phyloP scores from a whole-genome alignment of 2,329 filamentous ascomycete genomes.

The Hyphodiscus sp. region DNA sequence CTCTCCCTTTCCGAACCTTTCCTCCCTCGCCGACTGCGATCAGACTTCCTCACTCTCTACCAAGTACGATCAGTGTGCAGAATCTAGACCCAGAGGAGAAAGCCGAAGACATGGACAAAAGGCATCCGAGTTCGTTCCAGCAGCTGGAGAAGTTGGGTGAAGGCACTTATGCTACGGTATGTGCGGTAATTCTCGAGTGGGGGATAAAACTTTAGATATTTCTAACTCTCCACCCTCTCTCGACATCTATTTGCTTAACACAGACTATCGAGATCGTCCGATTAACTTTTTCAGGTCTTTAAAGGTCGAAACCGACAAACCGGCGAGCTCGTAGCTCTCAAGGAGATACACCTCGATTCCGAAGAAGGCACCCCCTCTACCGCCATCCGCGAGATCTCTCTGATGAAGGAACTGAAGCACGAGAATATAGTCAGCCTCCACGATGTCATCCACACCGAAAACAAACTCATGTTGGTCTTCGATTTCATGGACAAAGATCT shows the following conservation, averaged over 20 bases:
- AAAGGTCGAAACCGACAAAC: slow-evolving; percentile 97
- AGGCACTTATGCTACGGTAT: slow-evolving; percentile 94
- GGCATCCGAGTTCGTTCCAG: slow-evolving; percentile 88
- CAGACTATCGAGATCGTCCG: neutral
- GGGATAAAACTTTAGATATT: neutral
- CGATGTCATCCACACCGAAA: slow-evolving; percentile 99
- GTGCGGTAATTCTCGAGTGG: slow-evolving; percentile 1
- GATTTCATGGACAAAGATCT: slow-evolving; percentile 98
- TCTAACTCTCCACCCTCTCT: neutral
- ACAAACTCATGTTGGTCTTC: slow-evolving; percentile 99
- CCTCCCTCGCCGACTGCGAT: slow-evolving; percentile 25
- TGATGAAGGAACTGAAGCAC: slow-evolving; percentile 99
- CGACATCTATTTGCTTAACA: too few species aligned
- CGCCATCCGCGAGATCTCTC: slow-evolving; percentile 93
- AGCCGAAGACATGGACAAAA: slow-evolving; percentile 67
- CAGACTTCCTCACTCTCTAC: slow-evolving; percentile 20
- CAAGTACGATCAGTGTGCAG: slow-evolving; percentile 30
- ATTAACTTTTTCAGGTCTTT: slow-evolving; percentile 65
- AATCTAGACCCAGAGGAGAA: slow-evolving; percentile 24
- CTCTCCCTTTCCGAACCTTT: slow-evolving; percentile 25
- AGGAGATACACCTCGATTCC: slow-evolving; percentile 97
- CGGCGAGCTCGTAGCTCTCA: slow-evolving; percentile 90
- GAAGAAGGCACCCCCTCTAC: slow-evolving; percentile 97
- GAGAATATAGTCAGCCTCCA: slow-evolving; percentile 96
- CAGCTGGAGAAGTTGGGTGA: slow-evolving; percentile 98